phyloP scores from a whole-genome alignment of 192 early-diverging fungal genomes.

The Coemansia sp. region DNA sequence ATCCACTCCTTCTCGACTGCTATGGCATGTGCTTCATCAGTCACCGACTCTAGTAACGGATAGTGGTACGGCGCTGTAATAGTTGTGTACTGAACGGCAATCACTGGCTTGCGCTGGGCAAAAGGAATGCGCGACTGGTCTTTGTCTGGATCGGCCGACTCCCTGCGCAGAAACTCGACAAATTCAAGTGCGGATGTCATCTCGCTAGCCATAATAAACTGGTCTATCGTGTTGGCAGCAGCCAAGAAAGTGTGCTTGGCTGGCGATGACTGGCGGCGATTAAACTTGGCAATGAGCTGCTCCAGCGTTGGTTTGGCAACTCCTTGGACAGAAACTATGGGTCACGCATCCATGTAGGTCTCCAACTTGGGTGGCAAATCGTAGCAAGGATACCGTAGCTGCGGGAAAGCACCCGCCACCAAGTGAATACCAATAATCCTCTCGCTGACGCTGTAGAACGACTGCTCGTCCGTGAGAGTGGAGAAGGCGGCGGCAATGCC shows the following conservation, averaged over 20 bases:
- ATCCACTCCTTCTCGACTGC: constrained; percentile 29
- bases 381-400: constrained; percentile 50
- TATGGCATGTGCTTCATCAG: not conserved
- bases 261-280: not conserved
- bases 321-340: constrained; percentile 29
- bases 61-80: constrained; percentile 81
- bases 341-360: not conserved
- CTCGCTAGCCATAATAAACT: constrained; percentile 25
- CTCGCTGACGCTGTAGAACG: constrained; percentile 70
- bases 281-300: constrained; percentile 12
- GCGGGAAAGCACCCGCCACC: constrained; percentile 78
- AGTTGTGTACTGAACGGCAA: constrained; percentile 75
- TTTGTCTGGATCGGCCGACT: constrained; percentile 9
- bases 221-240: constrained; percentile 15
- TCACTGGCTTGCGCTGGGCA: constrained; percentile 75
- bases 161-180: constrained; percentile 1
- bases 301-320: constrained; percentile 4
- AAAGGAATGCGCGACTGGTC: constrained; percentile 72
- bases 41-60: not conserved
- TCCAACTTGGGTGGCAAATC: not conserved
- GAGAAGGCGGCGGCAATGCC: constrained; percentile 83
- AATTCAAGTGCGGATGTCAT: constrained; percentile 1
- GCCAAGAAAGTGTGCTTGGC: constrained; percentile 21
- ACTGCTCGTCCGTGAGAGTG: constrained; percentile 70
- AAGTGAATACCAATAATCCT: constrained; percentile 80